Evolutionary conservation across 1,284 basidiomycete species (phyloP), one percentile per base, ranked within the genome.

Genomic region (Cryptococcus floricola): DNA sequence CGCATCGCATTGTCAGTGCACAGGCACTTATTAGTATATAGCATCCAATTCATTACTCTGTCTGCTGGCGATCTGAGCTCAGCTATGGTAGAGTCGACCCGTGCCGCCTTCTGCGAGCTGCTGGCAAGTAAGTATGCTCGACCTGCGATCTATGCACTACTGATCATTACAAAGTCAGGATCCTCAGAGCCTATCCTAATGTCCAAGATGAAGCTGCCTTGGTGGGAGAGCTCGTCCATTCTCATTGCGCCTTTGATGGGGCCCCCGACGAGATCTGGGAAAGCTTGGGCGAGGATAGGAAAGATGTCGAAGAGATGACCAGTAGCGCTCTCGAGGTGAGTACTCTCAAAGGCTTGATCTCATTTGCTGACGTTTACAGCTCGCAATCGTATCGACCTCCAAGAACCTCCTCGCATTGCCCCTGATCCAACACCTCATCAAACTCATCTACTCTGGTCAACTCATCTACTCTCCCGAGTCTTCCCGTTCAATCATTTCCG

Each of bases 41-140:
- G 75, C 10, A 65, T 78, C 5, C 77, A 76, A 52, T 78, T 77
- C 53, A 63, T 73, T 42, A 66, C 66, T 13, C 66, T 80, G 8
- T 81, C 83, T 0, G 83, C 83, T 27, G 77, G 79, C 6, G 85
- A 91, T 66, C 80, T 94, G 41, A 88, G 88, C 16, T 86, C 87
- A 75, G 82, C 87, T 16, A 85, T 84, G 16, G 80, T 91, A 39
- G 85, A 88, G 66, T 70, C 76, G 19, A 80, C 85, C n/a, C 80
- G 86, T n/a, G 86, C 89, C 2, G 84, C 81, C 43, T 81, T 91
- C 25, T 91, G 88, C 73, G 89, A 93, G 72, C 82, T 93, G 23
- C 74, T 93, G 19, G 89, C 90, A 12, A 85, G 74, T 75, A 45
- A 60, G 74, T 65, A 14, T 41, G 37, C 5, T 51, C 19, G 14